phyloP scores from a whole-genome alignment of 73 alveolate species.

The Tetrahymena malaccensis region DNA sequence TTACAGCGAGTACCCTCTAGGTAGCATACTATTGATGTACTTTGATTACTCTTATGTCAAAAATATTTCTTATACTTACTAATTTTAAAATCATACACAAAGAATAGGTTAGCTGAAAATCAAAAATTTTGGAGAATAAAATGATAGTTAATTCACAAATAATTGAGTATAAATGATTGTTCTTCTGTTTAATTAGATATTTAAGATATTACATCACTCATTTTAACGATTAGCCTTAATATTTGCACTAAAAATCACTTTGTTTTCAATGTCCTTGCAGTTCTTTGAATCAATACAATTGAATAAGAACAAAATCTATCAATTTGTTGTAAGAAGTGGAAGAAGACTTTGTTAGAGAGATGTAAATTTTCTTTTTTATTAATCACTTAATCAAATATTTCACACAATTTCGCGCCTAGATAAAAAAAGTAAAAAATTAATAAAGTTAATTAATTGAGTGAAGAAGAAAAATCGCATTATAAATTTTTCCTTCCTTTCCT shows the following conservation, averaged over 20 bases:
- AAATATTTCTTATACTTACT: neutral
- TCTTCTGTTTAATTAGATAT: neutral
- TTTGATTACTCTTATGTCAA: neutral
- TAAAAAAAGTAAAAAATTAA: neutral
- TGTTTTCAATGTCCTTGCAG: neutral
- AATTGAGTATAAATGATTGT: neutral
- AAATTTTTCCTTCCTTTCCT: neutral
- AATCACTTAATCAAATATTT: neutral
- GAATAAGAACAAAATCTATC: neutral
- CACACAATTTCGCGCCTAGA: conserved; percentile 1
- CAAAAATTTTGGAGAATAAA: neutral
- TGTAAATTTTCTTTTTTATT: neutral
- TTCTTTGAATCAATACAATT: neutral
- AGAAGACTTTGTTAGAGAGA: neutral
- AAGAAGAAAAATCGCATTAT: neutral
- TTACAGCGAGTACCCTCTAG: neutral
- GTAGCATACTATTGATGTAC: neutral
- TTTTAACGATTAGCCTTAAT: neutral
- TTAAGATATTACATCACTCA: neutral
- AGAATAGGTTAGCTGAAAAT: neutral
- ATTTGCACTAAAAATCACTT: neutral
- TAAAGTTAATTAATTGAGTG: neutral
- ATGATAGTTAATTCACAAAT: neutral
- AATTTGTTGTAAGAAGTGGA: neutral
- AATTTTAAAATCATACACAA: neutral